Percentiles rank a stretch among this genome's conserved stretches.
Evolutionary conservation across 768 basidiomycete genomes (phyloP).

Genomic region (Mycena belliarum): DNA sequence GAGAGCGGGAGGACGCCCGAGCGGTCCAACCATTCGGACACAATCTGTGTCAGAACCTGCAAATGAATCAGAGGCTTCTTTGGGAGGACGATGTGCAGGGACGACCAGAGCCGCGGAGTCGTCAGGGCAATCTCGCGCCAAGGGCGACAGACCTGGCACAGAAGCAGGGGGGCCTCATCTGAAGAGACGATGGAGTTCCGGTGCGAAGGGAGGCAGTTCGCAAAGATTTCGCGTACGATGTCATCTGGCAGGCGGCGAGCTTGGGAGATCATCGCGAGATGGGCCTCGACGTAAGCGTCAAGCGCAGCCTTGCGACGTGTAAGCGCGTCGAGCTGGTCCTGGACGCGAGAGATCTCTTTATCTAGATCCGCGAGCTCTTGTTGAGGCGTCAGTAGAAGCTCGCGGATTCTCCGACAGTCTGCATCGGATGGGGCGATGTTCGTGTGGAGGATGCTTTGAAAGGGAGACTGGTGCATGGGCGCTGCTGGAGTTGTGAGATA

Average conservation of each 20-base stretch:
- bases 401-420: background rate
- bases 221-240: background rate
- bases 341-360: background rate
- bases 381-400: background rate
- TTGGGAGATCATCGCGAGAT: constrained; percentile 2
- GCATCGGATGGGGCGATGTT: constrained; percentile 3
- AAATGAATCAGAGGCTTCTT: background rate
- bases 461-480: background rate
- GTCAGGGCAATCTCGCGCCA: background rate
- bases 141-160: background rate
- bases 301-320: background rate
- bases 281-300: background rate
- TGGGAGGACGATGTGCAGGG: background rate
- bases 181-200: background rate
- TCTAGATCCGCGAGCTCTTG: background rate
- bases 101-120: background rate
- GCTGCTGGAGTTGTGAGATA: too few relatives aligned
- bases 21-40: background rate
- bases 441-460: background rate
- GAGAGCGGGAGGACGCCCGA: background rate
- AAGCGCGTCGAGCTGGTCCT: background rate
- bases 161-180: background rate
- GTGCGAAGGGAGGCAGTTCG: background rate
- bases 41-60: background rate
- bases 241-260: background rate